phyloP scores from a whole-genome alignment of 148 eudicot genomes.

The Linanthus parryae region DNA sequence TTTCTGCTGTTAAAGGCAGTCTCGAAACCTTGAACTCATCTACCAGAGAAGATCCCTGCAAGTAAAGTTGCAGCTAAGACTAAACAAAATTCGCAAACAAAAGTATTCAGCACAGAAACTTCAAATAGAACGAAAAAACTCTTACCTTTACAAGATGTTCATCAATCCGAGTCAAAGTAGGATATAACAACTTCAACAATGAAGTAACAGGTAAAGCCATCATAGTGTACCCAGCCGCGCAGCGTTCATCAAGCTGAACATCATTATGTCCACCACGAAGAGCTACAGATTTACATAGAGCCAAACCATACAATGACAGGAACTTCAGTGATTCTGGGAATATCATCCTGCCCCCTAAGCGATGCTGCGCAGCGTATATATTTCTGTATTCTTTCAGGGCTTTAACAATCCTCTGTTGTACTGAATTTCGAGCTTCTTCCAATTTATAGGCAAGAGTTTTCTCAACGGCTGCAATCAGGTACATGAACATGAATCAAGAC shows the following conservation, averaged over 20 bases:
- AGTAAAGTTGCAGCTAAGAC: too few relatives aligned
- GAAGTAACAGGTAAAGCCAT: slow-evolving; percentile 86
- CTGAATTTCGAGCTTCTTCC: slow-evolving; percentile 72
- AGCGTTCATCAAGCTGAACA: slow-evolving; percentile 88
- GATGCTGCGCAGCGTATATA: slow-evolving; percentile 85
- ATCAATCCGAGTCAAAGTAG: slow-evolving; percentile 75
- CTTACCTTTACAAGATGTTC: slow-evolving; percentile 65
- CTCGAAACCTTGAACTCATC: slow-evolving; percentile 42
- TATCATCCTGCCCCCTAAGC: slow-evolving; percentile 84
- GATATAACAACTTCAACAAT: slow-evolving; percentile 79
- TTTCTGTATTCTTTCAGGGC: slow-evolving; percentile 83
- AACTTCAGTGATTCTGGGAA: slow-evolving; percentile 89
- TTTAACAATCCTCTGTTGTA: slow-evolving; percentile 70
- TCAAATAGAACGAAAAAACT: slow-evolving; percentile 6
- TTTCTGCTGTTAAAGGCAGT: slow-evolving; percentile 68
- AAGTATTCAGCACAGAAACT: slow-evolving; percentile 1
- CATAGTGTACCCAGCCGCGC: slow-evolving; percentile 90
- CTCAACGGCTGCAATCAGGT: slow-evolving; percentile 66
- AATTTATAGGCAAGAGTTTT: slow-evolving; percentile 71
- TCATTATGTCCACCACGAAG: slow-evolving; percentile 92
- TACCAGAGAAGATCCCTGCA: slow-evolving; percentile 35
- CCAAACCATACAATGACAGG: slow-evolving; percentile 72
- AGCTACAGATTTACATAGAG: slow-evolving; percentile 69
- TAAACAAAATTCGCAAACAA: slow-evolving; percentile 9
- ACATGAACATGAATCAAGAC: too few relatives aligned